phyloP scores from a whole-genome alignment of 2,329 filamentous ascomycete species.

The Metarhizium album region DNA sequence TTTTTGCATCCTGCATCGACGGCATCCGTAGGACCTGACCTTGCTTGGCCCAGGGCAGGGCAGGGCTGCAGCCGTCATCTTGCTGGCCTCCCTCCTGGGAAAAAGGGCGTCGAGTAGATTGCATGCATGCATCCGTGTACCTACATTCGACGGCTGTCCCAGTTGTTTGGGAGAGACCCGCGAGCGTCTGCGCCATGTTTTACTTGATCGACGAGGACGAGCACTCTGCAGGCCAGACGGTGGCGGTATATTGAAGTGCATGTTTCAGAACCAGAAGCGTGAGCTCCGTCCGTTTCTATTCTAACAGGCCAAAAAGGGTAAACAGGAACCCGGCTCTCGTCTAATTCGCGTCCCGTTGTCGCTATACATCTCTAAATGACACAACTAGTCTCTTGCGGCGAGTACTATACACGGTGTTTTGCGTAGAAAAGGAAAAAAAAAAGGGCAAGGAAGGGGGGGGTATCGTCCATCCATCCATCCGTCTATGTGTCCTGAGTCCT shows the following conservation, averaged over 20 bases:
- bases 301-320: slow-evolving; percentile 1
- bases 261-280: slow-evolving; percentile 1
- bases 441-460: slow-evolving; percentile 9
- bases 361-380: not conserved
- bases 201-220: not conserved
- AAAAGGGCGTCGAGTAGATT: no score
- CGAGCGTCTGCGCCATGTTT: not conserved
- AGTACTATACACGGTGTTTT: slow-evolving; percentile 16
- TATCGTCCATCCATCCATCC: slow-evolving; percentile 24
- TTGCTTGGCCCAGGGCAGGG: no score
- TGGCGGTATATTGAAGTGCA: not conserved
- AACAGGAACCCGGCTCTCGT: not conserved
- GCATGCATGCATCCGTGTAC: no score
- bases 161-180: not conserved
- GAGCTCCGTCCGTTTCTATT: slow-evolving; percentile 6
- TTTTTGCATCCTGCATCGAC: no score
- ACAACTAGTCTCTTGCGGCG: slow-evolving; percentile 6
- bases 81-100: no score
- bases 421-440: slow-evolving; percentile 10
- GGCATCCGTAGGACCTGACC: no score
- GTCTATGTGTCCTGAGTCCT: slow-evolving; percentile 19
- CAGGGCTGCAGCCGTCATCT: no score
- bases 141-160: not conserved
- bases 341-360: not conserved
- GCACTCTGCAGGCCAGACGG: no score